Evolutionary conservation across 2,329 filamentous ascomycete species (phyloP).

Genomic region (Canariomyces notabilis): DNA sequence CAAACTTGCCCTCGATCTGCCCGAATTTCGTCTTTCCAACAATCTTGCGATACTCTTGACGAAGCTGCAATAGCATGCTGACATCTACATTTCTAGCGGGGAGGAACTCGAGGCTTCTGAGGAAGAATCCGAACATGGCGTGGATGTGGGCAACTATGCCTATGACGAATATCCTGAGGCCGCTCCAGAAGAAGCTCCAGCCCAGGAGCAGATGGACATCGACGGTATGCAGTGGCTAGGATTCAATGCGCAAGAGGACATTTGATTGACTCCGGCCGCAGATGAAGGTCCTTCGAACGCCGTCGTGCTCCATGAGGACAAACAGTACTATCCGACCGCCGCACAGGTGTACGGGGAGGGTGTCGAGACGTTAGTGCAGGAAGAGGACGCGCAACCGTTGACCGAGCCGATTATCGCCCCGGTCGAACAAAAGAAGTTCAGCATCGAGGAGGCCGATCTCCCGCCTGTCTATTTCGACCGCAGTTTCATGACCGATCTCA

Average conservation of each 20-base stretch:
- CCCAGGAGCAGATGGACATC: slow-evolving; percentile 88
- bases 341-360: slow-evolving; percentile 91
- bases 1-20: background rate
- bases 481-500: slow-evolving; percentile 88
- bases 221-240: slow-evolving; percentile 54
- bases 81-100: slow-evolving; percentile 40
- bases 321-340: slow-evolving; percentile 98
- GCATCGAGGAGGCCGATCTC: slow-evolving; percentile 84
- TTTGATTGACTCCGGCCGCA: slow-evolving; percentile 26
- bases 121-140: slow-evolving; percentile 73
- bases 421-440: slow-evolving; percentile 92
- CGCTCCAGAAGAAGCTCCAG: slow-evolving; percentile 57
- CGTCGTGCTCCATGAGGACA: slow-evolving; percentile 97
- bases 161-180: slow-evolving; percentile 70
- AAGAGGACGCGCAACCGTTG: slow-evolving; percentile 92
- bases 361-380: slow-evolving; percentile 92
- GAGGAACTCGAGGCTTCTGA: slow-evolving; percentile 82
- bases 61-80: slow-evolving; percentile 11
- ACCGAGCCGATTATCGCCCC: slow-evolving; percentile 91
- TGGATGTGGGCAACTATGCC: slow-evolving; percentile 69
- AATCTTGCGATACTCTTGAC: background rate
- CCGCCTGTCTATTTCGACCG: slow-evolving; percentile 84
- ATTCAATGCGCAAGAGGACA: background rate
- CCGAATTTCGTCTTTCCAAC: background rate
- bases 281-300: slow-evolving; percentile 89